Percentiles rank a stretch among this genome's conserved stretches.
Evolutionary conservation across 805 yeast species (phyloP).

Genomic region (Limtongia smithiae): DNA sequence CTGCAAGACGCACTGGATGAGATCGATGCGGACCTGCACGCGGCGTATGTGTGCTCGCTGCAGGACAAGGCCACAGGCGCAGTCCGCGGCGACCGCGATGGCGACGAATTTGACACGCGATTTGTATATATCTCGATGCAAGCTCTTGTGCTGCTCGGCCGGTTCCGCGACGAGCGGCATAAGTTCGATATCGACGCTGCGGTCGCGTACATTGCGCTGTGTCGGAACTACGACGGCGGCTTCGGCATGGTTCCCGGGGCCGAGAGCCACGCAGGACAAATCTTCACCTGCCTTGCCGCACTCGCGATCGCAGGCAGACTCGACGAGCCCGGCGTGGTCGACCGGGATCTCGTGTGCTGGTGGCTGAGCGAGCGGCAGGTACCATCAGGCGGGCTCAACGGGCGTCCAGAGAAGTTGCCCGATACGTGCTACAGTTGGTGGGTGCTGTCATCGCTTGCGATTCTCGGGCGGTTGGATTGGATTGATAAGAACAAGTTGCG

Average conservation of each 20-base stretch:
- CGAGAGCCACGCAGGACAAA: constrained; percentile 92
- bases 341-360: constrained; percentile 51
- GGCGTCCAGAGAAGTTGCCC: constrained; percentile 93
- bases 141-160: constrained; percentile 64
- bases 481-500: constrained; percentile 63
- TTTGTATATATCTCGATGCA: constrained; percentile 82
- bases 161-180: no score
- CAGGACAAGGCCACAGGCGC: constrained; percentile 62
- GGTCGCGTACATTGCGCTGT: constrained; percentile 56
- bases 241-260: constrained; percentile 93
- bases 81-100: constrained; percentile 51
- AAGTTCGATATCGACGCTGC: constrained; percentile 53
- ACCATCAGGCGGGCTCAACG: constrained; percentile 85
- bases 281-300: constrained; percentile 79
- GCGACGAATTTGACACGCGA: constrained; percentile 88
- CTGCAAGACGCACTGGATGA: constrained; percentile 58
- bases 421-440: constrained; percentile 95
- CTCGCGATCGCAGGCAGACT: constrained; percentile 64
- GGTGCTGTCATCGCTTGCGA: constrained; percentile 48
- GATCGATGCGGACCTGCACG: constrained; percentile 38
- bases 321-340: constrained; percentile 47
- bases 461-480: constrained; percentile 64
- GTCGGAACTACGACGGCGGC: constrained; percentile 93
- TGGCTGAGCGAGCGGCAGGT: constrained; percentile 94
- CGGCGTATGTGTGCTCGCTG: constrained; percentile 37